Percentiles rank a stretch among this genome's conserved stretches.
These are phyloP conservation scores for Trypanosoma lewisi DNA, from an alignment of 208 protist species.

Conservation along the genomic window DNA sequence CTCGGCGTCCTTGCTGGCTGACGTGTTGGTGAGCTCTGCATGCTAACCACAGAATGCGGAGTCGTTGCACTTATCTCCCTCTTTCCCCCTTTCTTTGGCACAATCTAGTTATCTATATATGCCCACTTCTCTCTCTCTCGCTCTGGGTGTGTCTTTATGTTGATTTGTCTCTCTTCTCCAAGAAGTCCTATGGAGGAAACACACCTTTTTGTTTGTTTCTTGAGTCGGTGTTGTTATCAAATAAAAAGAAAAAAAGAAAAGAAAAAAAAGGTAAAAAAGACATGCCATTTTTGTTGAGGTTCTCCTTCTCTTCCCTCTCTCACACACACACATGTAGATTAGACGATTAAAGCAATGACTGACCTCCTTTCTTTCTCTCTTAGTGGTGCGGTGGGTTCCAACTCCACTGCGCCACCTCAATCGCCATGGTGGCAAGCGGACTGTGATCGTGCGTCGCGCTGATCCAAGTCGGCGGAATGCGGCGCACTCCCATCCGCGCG, in stretches of 20 bases:
- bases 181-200: too few relatives aligned
- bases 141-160: too few relatives aligned
- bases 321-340: too few relatives aligned
- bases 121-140: too few relatives aligned
- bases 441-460: constrained; percentile 66
- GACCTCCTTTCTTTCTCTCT: constrained; percentile 1
- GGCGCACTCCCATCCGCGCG: constrained; percentile 56
- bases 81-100: background rate
- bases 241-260: too few relatives aligned
- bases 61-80: background rate
- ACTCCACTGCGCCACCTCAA: constrained; percentile 80
- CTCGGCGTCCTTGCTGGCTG: background rate
- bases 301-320: too few relatives aligned
- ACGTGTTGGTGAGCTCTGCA: background rate
- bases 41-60: background rate
- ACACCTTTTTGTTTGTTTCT: too few relatives aligned
- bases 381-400: constrained; percentile 80
- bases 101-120: too few relatives aligned
- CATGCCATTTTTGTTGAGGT: too few relatives aligned
- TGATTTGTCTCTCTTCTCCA: too few relatives aligned
- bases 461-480: constrained; percentile 68
- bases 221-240: too few relatives aligned
- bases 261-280: too few relatives aligned
- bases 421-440: constrained; percentile 57
- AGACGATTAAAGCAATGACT: background rate